These are phyloP conservation scores for Aurifilum marmelostoma DNA, from an alignment of 2,329 filamentous ascomycete genomes.

Conservation along the genomic window DNA sequence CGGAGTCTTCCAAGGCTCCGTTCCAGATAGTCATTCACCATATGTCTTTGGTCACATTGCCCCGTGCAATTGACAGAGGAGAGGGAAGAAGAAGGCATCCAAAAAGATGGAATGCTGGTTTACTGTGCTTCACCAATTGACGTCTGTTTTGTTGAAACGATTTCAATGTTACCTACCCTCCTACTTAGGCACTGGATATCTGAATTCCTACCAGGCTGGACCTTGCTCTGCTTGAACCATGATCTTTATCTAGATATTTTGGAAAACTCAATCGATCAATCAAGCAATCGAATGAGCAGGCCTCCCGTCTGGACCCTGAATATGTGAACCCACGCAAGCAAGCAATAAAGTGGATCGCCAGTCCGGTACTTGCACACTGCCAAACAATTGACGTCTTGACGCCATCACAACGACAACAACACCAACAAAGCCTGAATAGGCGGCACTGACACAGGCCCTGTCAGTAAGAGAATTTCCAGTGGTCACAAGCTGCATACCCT, in stretches of 20 bases:
- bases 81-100: neutral
- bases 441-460: too few species aligned
- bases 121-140: neutral
- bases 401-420: too few species aligned
- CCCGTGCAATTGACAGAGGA: too few species aligned
- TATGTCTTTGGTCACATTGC: too few species aligned
- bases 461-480: too few species aligned
- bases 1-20: too few species aligned
- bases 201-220: too few species aligned
- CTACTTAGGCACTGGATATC: too few species aligned
- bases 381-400: too few species aligned
- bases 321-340: neutral
- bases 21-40: neutral
- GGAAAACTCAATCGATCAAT: neutral
- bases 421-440: too few species aligned
- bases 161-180: too few species aligned
- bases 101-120: neutral
- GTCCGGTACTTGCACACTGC: neutral
- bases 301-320: neutral
- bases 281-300: neutral
- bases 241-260: neutral
- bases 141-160: too few species aligned
- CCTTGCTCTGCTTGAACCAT: neutral
- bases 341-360: neutral
- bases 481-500: neutral